These are phyloP conservation scores for Triangularia verruculosa DNA, from an alignment of 2,329 filamentous ascomycete species.

Conservation along the genomic window DNA sequence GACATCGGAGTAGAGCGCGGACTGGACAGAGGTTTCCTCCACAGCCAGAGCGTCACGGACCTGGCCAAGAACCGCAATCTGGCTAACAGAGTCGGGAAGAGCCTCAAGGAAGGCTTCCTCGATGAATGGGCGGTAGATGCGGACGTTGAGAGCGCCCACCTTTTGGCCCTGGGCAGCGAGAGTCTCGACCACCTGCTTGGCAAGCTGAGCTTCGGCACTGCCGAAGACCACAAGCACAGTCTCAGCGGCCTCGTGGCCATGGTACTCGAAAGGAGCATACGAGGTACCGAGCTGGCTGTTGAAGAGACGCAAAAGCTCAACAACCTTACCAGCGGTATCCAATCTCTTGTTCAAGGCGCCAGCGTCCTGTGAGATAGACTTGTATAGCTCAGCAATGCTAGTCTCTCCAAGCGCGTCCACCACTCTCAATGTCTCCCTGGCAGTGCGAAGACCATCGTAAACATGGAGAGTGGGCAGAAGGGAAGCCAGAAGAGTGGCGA, in stretches of 20 bases:
- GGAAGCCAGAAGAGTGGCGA: constrained; percentile 68
- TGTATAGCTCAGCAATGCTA: constrained; percentile 63
- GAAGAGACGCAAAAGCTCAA: constrained; percentile 68
- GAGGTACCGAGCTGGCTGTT: constrained; percentile 92
- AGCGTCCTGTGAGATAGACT: constrained; percentile 59
- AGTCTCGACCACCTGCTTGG: constrained; percentile 73
- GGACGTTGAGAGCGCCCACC: constrained; percentile 85
- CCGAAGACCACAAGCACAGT: constrained; percentile 89
- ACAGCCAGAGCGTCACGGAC: constrained; percentile 72
- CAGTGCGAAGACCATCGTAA: constrained; percentile 73
- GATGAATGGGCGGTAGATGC: constrained; percentile 90
- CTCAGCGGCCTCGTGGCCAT: constrained; percentile 75
- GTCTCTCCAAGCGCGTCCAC: constrained; percentile 66
- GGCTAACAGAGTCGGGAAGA: constrained; percentile 71
- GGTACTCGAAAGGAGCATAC: constrained; percentile 92
- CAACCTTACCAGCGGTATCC: constrained; percentile 67
- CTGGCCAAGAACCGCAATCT: constrained; percentile 84
- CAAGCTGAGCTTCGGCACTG: constrained; percentile 82
- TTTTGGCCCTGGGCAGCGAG: constrained; percentile 70
- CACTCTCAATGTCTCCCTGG: constrained; percentile 68
- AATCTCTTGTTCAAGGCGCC: constrained; percentile 64
- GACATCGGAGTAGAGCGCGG: constrained; percentile 88
- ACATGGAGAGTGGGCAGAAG: constrained; percentile 75
- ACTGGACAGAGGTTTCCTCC: constrained; percentile 71
- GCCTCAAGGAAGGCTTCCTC: constrained; percentile 88